Evolutionary conservation across 768 basidiomycete genomes (phyloP).

Genomic region (Ephemerocybe angulata): DNA sequence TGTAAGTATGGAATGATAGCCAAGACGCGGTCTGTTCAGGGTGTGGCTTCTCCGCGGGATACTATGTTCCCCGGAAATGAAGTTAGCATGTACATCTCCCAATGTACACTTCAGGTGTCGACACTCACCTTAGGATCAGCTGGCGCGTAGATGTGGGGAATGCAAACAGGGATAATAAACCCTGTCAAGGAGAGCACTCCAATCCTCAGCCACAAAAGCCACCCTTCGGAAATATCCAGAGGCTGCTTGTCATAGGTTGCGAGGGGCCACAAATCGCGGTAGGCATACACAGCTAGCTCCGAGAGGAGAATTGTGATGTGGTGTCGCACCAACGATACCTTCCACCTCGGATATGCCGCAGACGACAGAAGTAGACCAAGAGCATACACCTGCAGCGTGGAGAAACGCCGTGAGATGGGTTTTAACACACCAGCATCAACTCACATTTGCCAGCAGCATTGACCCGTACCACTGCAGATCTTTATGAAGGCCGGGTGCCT

Average conservation of each 20-base stretch:
- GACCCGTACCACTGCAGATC: no score
- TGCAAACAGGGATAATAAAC: neutral
- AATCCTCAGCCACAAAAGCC: neutral
- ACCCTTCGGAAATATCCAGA: neutral
- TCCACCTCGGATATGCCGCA: no score
- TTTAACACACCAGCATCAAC: no score
- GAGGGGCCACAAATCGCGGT: neutral
- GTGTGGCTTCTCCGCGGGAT: constrained; percentile 34
- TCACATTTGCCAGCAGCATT: no score
- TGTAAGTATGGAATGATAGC: constrained; percentile 41
- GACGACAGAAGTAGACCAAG: no score
- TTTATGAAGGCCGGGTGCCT: no score
- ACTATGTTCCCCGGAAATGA: neutral
- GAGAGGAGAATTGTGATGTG: neutral
- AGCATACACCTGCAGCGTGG: no score
- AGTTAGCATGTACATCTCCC: neutral
- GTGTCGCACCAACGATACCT: neutral
- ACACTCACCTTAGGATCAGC: constrained; percentile 38
- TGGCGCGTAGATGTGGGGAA: constrained; percentile 38
- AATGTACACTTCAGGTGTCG: no score
- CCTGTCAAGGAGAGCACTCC: neutral
- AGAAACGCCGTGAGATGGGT: no score
- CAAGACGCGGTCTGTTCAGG: constrained; percentile 52
- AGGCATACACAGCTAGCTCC: neutral
- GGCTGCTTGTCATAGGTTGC: neutral